A percentile compares a stretch with the other conserved stretches of the same genome.
These are phyloP conservation scores for Elaeis guineensis DNA, from an alignment of 176 grass and related monocot species.

Conservation along the genomic window DNA sequence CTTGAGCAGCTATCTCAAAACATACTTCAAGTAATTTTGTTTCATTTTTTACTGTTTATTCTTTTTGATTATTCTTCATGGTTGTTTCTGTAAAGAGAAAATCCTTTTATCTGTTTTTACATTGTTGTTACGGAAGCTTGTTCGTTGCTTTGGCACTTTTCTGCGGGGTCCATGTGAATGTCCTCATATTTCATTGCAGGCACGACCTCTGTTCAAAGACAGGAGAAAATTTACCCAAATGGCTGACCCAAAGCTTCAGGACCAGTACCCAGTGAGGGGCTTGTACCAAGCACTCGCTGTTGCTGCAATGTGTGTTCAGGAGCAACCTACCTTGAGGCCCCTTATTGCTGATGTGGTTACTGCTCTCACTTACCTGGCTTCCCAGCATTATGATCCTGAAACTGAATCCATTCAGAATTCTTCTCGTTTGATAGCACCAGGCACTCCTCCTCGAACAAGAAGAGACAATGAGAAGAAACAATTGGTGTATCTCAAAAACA, in stretches of 20 bases:
- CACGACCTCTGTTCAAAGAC: constrained; percentile 83
- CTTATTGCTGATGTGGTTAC: constrained; percentile 78
- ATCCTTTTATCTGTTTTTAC: not conserved
- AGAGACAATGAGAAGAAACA: constrained; percentile 1
- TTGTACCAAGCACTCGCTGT: constrained; percentile 81
- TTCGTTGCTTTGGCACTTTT: too few relatives aligned
- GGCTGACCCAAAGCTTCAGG: constrained; percentile 64
- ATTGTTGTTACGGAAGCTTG: not conserved
- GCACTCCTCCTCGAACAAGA: constrained; percentile 18
- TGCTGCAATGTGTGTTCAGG: constrained; percentile 86
- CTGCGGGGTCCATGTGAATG: not conserved
- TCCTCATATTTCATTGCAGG: constrained; percentile 30
- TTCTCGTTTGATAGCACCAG: constrained; percentile 9
- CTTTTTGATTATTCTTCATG: too few relatives aligned
- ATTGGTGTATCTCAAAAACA: not conserved
- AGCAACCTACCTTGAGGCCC: constrained; percentile 66
- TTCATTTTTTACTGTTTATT: too few relatives aligned
- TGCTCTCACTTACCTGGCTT: constrained; percentile 66
- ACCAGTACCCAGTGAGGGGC: constrained; percentile 48
- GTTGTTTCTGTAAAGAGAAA: too few relatives aligned
- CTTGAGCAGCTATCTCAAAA: too few relatives aligned
- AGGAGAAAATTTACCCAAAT: constrained; percentile 70
- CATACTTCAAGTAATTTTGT: too few relatives aligned
- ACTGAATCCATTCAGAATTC: constrained; percentile 8
- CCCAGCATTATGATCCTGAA: constrained; percentile 44